Evolutionary conservation across 2,329 filamentous ascomycete species (phyloP), one percentile per base, ranked within the genome.

Genomic region (Nemania bipapillata): DNA sequence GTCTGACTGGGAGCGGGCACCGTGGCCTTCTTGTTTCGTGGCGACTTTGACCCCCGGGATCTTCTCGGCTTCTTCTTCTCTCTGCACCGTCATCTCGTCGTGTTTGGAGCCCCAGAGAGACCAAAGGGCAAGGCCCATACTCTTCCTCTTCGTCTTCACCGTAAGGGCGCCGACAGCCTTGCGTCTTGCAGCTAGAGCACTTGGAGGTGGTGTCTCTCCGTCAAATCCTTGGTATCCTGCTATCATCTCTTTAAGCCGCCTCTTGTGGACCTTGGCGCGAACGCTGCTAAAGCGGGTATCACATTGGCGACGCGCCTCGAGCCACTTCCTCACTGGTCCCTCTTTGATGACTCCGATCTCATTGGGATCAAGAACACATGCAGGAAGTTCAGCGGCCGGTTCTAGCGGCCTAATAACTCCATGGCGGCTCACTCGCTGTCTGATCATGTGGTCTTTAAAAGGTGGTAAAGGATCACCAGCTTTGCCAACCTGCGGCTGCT

Each of bases 401-500:
- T 88, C 85, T 4, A 99, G 84, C 0, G 89, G 86, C 66, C 90
- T 89, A 24, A 94, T 90, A 12, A 86, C 85, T 4, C 96, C 96
- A 76, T 95, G 89, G 1, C 91, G 86, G 69, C 92, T 92, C 22
- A 98, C 90, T 30, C 91, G 86, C 78, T 99, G 94, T 8, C 96
- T 91, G 69, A 99, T 94, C 94, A 98, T 97, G 78, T 96, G 90
- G 68, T 91, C 85, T 60, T 88, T 86, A 79, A 97, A 98, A 0
- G 86, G 81, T 0, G 94, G 95, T 0, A 97, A 81, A 3, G 92
- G 87, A 74, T 97, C 94, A 0, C 94, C 94, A 2, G 94, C 94
- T 77, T 88, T 93, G n/a, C 95, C 94, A 7, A 97, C 86, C n/a
- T 85, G 68, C 22, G 80, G 57, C 77, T 73, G 72, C 45, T 61